Conservation (phyloP, 2,329 filamentous ascomycete species). For the Pseudogymnoascus sp. region DNA sequence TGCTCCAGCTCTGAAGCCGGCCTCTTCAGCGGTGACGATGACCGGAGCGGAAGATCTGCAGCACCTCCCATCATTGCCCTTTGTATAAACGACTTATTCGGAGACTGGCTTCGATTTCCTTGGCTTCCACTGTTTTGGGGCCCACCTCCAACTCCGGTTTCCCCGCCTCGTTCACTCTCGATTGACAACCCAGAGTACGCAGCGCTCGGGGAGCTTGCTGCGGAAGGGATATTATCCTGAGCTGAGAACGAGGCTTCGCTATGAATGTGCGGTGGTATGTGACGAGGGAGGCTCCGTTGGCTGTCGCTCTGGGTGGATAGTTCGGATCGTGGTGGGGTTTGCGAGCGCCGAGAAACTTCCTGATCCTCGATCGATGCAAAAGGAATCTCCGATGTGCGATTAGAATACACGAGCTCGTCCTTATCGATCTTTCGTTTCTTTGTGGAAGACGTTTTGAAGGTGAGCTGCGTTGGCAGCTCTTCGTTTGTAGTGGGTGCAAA, state of each 20-base stretch:
- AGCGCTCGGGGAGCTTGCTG: constrained; percentile 51
- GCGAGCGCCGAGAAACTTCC: constrained; percentile 45
- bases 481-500: constrained; percentile 11
- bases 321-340: constrained; percentile 37
- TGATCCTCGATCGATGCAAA: constrained; percentile 28
- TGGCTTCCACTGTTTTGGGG: constrained; percentile 17
- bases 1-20: constrained; percentile 40
- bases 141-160: constrained; percentile 19
- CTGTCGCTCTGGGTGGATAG: constrained; percentile 14
- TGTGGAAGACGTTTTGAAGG: constrained; percentile 64
- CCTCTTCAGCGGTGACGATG: constrained; percentile 59
- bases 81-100: constrained; percentile 38
- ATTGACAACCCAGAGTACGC: constrained; percentile 52
- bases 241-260: constrained; percentile 35
- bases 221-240: constrained; percentile 46
- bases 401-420: constrained; percentile 19
- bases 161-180: constrained; percentile 45
- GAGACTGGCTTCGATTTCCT: constrained; percentile 39
- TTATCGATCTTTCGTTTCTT: constrained; percentile 64
- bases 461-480: constrained; percentile 50
- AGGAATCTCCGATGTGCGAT: constrained; percentile 25
- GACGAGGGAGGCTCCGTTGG: constrained; percentile 40
- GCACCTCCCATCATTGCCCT: constrained; percentile 55
- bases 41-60: constrained; percentile 50
- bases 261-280: constrained; percentile 39